Base-by-base conservation (phyloP, 768 basidiomycete genomes). In the Cystobasidium ongulense region DNA sequence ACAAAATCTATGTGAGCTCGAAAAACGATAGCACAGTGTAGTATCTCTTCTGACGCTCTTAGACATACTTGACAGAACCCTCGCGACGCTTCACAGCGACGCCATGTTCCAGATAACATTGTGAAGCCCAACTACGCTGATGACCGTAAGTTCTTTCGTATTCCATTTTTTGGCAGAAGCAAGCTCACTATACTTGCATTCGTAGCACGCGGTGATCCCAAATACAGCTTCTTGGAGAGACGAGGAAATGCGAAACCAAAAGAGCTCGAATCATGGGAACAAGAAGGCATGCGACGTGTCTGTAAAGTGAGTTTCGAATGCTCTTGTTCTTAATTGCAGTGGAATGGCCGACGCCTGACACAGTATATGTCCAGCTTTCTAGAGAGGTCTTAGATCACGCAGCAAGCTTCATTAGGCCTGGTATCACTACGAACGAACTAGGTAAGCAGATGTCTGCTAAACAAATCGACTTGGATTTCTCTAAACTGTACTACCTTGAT, bases 331-430 rank as follows among this genome's bases (percentile, higher is more conserved):
- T n/a, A n/a, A n/a, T n/a, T n/a, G n/a, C n/a, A n/a, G n/a, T n/a
- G n/a, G n/a, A n/a, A n/a, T n/a, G n/a, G 17, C 25, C 27, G 50
- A 73, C 17, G 5, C 23, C 46, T 25, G 18, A 41, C 17, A n/a
- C 72, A 54, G 8, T 57, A 11, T n/a, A 13, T 43, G 5, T n/a
- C 11, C 74, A 98, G 96, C 84, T 96, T 76, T 87, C 86, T 2
- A 84, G 96, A 62, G 92, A 99, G 82, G 88, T 99, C n/a, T 85
- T 99, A 25, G 94, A 98, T 81, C 84, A 91, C 72, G 89, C 91
- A 21, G 95, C 94, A 0, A 86, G 93, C 0, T 86, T 88, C 78
- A 84, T 98, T 75, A 84, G 86, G 52, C 91, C 93, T n/a, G 96
- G 95, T 39, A 86, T 96, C 43, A 96, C 95, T 13, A 97, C 96